Conservation (phyloP, 148 eudicot species). For the Suaeda aralocaspica region DNA sequence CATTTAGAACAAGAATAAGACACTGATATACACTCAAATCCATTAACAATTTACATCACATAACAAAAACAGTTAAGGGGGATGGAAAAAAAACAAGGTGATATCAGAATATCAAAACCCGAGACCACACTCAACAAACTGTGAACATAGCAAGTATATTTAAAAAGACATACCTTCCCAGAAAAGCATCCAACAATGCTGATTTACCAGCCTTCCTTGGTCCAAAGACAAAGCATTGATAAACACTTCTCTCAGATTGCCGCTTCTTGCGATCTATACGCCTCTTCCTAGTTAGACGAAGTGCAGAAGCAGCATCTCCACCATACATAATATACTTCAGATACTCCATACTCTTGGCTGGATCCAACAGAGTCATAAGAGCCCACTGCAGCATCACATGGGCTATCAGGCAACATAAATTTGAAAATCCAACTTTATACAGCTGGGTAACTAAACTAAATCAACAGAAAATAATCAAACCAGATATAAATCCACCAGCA, state of each 20-base stretch:
- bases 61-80: not conserved
- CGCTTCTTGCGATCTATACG: slow-evolving; percentile 78
- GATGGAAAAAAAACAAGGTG: not conserved
- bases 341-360: slow-evolving; percentile 76
- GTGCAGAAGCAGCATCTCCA: slow-evolving; percentile 79
- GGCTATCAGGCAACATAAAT: slow-evolving; percentile 2
- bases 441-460: not conserved
- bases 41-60: not conserved
- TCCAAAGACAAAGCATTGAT: slow-evolving; percentile 94
- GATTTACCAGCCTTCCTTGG: slow-evolving; percentile 86
- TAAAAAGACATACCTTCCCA: slow-evolving; percentile 55
- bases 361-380: slow-evolving; percentile 88
- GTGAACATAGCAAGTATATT: not conserved
- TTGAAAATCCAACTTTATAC: not conserved
- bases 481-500: not conserved
- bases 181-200: slow-evolving; percentile 61
- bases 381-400: slow-evolving; percentile 64
- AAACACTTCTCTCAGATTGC: slow-evolving; percentile 80
- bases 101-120: no score
- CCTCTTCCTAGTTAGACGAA: slow-evolving; percentile 74
- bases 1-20: slow-evolving; percentile 10
- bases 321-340: slow-evolving; percentile 77
- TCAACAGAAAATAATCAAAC: not conserved
- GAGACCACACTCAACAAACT: not conserved
- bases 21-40: not conserved